Conservation (phyloP, 257 asterid genomes). For the Anisodus tanguticus region DNA sequence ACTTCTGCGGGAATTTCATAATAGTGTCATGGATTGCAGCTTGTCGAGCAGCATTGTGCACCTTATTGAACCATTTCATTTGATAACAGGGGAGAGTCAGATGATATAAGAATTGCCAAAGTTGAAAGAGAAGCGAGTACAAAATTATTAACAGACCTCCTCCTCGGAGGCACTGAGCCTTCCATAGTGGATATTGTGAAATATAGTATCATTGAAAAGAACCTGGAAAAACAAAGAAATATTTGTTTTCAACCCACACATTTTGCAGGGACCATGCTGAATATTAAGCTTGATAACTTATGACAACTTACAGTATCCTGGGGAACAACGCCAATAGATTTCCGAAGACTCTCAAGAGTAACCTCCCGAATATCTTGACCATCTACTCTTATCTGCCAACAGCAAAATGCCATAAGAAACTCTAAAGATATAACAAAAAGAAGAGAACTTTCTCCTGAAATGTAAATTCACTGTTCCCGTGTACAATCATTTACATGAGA, state of each 20-base stretch:
- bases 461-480: not conserved
- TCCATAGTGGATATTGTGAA: constrained; percentile 92
- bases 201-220: constrained; percentile 92
- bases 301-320: constrained; percentile 91
- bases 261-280: not conserved
- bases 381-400: constrained; percentile 78
- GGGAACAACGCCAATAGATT: constrained; percentile 94
- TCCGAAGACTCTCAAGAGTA: constrained; percentile 92
- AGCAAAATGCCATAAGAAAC: constrained; percentile 14
- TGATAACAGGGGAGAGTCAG: constrained; percentile 30
- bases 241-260: constrained; percentile 14
- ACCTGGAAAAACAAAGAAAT: constrained; percentile 60
- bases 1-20: constrained; percentile 82
- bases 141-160: constrained; percentile 58
- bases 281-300: constrained; percentile 25
- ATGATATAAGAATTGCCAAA: constrained; percentile 11
- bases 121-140: not conserved
- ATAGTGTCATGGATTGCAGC: constrained; percentile 96
- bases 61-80: constrained; percentile 52
- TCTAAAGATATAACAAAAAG: constrained; percentile 18
- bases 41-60: constrained; percentile 88
- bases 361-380: constrained; percentile 87
- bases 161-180: constrained; percentile 86
- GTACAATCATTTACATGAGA: not conserved
- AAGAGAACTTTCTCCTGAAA: not conserved